Base-by-base conservation (phyloP, 306 rosid species). In the Sechiopsis laciniata region DNA sequence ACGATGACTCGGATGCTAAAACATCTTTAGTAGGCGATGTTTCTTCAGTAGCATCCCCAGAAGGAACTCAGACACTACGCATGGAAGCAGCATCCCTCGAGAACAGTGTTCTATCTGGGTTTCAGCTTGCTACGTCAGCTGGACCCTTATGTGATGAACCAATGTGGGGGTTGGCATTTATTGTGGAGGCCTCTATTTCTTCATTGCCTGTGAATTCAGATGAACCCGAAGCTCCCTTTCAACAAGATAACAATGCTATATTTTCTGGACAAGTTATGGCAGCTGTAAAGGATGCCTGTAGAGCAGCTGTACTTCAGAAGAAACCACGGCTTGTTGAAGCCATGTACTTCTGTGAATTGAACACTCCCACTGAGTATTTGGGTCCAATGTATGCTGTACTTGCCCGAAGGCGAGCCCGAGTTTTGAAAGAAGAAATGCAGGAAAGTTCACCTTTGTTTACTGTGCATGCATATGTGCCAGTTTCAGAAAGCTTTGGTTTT, bases 121-220 rank as follows among this genome's bases (percentile, higher is more conserved):
- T 90, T 84, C 89, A 93, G 69, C 79, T 88, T 51, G 96, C 98
- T 67, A 86, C 97, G 55, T 86, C 96, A 6, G 91, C 98, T 14
- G 98, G 98, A 74, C 98, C 98, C 65, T 80, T 93, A 81, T 93
- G 97, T 73, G 97, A 93, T 48, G 98, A 93, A 76, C 89, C 96
- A 8, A 78, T 87, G 96, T 87, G 98, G 96, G 97, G 98, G 72
- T 80, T 93, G 80, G 96, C 90, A 65, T 93, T 93, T 86, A 64
- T 88, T 66, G 74, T 93, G 14, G 98, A 93, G 80, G 96, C 90
- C 24, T 80, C 63, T 26, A 78, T 90, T 78, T 77, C 76, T 78
- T 84, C 90, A 21, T 77, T 70, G 55, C 24, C 75, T 3, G 90
- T 78, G 56, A 87, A 87, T 42, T 8, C 55, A 45, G 88, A 88